phyloP scores from a whole-genome alignment of 2,329 filamentous ascomycete genomes.

The Aspergillus tubingensis region DNA sequence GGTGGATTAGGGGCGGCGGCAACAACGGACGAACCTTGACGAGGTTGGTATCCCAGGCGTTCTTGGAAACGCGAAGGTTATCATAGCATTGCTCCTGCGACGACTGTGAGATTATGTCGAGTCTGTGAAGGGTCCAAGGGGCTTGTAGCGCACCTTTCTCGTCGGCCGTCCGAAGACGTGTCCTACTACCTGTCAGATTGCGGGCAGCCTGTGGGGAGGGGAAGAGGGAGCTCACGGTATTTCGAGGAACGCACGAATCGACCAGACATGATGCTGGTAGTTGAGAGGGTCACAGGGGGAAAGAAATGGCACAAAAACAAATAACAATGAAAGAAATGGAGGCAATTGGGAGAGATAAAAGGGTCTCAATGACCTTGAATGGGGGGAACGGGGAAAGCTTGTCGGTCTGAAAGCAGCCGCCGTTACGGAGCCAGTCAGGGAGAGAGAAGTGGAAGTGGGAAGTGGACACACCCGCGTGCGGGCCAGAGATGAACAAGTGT shows the following conservation, averaged over 20 bases:
- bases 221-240: slow-evolving; percentile 59
- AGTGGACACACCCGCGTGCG: slow-evolving; percentile 16
- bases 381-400: slow-evolving; percentile 11
- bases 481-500: slow-evolving; percentile 4
- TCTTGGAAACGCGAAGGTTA: slow-evolving; percentile 93
- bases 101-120: slow-evolving; percentile 11
- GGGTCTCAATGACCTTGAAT: slow-evolving; percentile 11
- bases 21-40: slow-evolving; percentile 71
- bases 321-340: slow-evolving; percentile 13
- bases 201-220: slow-evolving; percentile 23
- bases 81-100: slow-evolving; percentile 90
- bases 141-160: slow-evolving; percentile 63
- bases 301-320: slow-evolving; percentile 17
- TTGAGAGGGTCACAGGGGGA: background rate
- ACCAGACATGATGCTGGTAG: slow-evolving; percentile 59
- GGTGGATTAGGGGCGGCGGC: slow-evolving; percentile 31
- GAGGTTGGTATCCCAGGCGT: slow-evolving; percentile 99
- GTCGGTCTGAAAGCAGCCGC: slow-evolving; percentile 6
- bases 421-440: slow-evolving; percentile 1
- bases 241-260: slow-evolving; percentile 74
- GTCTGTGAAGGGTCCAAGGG: background rate
- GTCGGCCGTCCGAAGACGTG: slow-evolving; percentile 97
- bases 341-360: slow-evolving; percentile 19
- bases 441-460: slow-evolving; percentile 3
- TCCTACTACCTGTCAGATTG: slow-evolving; percentile 59